Evolutionary conservation across 768 basidiomycete genomes (phyloP).

Genomic region (Tulasnella sp.): DNA sequence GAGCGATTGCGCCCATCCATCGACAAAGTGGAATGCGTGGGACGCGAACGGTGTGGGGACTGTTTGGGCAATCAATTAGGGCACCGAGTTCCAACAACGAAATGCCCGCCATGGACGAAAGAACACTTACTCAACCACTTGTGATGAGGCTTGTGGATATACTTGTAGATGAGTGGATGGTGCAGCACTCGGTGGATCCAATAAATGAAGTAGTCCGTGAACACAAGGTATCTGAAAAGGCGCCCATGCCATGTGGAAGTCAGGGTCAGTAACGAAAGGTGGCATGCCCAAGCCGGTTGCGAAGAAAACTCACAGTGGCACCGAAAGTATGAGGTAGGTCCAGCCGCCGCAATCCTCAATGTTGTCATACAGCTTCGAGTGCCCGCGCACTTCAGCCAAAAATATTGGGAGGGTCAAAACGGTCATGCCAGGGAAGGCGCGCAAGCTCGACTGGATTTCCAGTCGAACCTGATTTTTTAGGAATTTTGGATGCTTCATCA

Average conservation of each 20-base stretch:
- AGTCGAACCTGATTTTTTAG: constrained; percentile 70
- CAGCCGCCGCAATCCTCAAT: constrained; percentile 79
- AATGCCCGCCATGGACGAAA: background rate
- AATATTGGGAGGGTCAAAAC: constrained; percentile 91
- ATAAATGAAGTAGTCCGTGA: constrained; percentile 92
- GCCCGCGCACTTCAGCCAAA: constrained; percentile 83
- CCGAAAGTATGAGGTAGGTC: constrained; percentile 62
- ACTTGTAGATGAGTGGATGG: constrained; percentile 80
- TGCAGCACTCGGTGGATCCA: constrained; percentile 95
- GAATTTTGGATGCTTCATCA: constrained; percentile 93
- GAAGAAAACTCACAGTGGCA: constrained; percentile 55
- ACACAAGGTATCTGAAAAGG: constrained; percentile 63
- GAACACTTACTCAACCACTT: constrained; percentile 88
- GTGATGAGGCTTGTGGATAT: constrained; percentile 95
- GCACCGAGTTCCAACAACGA: background rate
- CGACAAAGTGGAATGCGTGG: constrained; percentile 94
- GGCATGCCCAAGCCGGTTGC: background rate
- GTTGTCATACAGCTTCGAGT: constrained; percentile 72
- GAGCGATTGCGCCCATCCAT: constrained; percentile 89
- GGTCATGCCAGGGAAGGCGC: constrained; percentile 78
- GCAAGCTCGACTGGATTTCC: constrained; percentile 73
- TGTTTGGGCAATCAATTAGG: constrained; percentile 37
- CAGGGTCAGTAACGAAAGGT: background rate
- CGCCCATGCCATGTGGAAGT: constrained; percentile 30
- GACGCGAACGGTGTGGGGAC: constrained; percentile 98